phyloP scores from a whole-genome alignment of 1,139 yeast genomes.

The Geotrichum candidum region DNA sequence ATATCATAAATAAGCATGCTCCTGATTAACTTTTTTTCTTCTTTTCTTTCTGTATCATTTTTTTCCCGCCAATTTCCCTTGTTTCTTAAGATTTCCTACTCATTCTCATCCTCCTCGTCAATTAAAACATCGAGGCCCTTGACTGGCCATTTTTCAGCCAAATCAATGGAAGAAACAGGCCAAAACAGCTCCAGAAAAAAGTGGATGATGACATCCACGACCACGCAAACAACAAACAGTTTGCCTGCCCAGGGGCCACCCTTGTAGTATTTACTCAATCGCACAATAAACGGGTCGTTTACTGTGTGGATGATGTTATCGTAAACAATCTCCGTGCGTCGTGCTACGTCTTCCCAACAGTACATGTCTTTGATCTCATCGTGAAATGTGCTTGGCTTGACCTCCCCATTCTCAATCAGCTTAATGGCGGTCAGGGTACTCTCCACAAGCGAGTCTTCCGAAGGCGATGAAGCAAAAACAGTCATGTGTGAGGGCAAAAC shows the following conservation, averaged over 20 bases:
- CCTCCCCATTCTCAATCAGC: slow-evolving; percentile 48
- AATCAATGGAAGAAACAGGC: slow-evolving; percentile 65
- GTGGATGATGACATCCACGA: slow-evolving; percentile 68
- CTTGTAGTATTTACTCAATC: slow-evolving; percentile 57
- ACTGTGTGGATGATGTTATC: slow-evolving; percentile 27
- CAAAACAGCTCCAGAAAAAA: slow-evolving; percentile 60
- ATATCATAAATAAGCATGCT: not conserved
- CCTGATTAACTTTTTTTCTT: not conserved
- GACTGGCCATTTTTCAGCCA: slow-evolving; percentile 71
- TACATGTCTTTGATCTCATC: slow-evolving; percentile 74
- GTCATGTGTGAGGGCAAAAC: slow-evolving; percentile 93
- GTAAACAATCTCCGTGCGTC: slow-evolving; percentile 78
- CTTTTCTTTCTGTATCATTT: not conserved
- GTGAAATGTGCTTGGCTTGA: slow-evolving; percentile 75
- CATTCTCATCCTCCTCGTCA: not conserved
- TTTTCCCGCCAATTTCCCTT: not conserved
- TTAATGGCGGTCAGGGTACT: slow-evolving; percentile 64
- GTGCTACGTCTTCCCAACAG: slow-evolving; percentile 88
- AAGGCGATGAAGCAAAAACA: slow-evolving; percentile 71
- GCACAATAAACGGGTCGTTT: slow-evolving; percentile 45
- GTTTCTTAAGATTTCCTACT: not conserved
- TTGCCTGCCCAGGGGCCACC: slow-evolving; percentile 85
- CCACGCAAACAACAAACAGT: slow-evolving; percentile 67
- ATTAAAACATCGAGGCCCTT: not conserved
- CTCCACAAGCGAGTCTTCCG: slow-evolving; percentile 70